Conservation (phyloP, 176 grass and related monocot species). For the Coix lacrymajobi region DNA sequence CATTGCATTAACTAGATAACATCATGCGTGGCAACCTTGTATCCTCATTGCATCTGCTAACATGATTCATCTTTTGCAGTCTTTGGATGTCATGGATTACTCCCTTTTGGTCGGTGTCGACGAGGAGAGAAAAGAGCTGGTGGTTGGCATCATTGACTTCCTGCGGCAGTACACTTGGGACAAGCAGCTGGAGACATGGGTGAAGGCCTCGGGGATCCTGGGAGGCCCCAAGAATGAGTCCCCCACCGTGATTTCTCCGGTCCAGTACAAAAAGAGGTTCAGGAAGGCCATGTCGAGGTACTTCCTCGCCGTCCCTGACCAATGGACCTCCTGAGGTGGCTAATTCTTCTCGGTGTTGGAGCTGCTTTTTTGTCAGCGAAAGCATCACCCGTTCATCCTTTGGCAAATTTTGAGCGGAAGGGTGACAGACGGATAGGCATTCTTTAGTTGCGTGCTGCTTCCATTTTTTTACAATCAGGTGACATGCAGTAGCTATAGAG, state of each 20-base stretch:
- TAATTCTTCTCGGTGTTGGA: not conserved
- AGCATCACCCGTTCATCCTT: not conserved
- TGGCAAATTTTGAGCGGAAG: conserved; percentile 9
- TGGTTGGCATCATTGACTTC: conserved; percentile 91
- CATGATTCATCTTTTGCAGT: conserved; percentile 37
- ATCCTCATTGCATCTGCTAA: conserved; percentile 1
- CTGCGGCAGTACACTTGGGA: conserved; percentile 95
- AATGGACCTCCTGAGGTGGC: conserved; percentile 42
- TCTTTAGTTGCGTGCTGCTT: conserved; percentile 37
- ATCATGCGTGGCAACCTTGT: not conserved
- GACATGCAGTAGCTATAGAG: conserved; percentile 31
- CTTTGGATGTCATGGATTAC: conserved; percentile 81
- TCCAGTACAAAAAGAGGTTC: conserved; percentile 91
- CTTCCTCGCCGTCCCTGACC: conserved; percentile 63
- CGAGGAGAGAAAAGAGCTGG: conserved; percentile 63
- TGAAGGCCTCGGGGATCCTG: conserved; percentile 88
- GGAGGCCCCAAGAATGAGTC: conserved; percentile 68
- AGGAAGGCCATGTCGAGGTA: conserved; percentile 93
- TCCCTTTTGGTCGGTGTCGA: conserved; percentile 79
- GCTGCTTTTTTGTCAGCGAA: not conserved
- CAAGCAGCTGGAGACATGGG: conserved; percentile 93
- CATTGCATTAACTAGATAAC: not conserved
- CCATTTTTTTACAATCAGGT: not conserved
- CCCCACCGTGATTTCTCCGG: conserved; percentile 74
- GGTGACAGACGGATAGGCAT: conserved; percentile 12